Evolutionary conservation across 768 basidiomycete genomes (phyloP).

Genomic region (Tubosaeta sp.): DNA sequence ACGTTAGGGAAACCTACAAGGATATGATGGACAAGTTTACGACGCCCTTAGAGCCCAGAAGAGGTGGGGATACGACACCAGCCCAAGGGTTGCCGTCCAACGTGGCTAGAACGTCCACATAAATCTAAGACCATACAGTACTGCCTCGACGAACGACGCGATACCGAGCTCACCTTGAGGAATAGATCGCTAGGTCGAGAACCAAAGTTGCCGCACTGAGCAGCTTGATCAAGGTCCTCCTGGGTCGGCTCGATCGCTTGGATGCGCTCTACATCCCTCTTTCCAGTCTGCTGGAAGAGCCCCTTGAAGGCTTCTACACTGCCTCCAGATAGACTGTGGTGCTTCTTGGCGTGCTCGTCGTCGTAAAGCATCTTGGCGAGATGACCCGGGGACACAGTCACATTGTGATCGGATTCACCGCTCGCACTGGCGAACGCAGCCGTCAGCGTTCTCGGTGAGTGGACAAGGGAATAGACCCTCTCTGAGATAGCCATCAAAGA

Average conservation of each 20-base stretch:
- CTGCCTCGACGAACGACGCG: background rate
- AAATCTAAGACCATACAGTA: conserved; percentile 41
- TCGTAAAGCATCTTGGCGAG: conserved; percentile 41
- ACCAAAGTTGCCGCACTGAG: conserved; percentile 50
- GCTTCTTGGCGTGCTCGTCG: conserved; percentile 23
- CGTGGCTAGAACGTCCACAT: conserved; percentile 55
- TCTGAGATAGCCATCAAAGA: conserved; percentile 27
- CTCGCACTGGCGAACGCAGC: conserved; percentile 38
- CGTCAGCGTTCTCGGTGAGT: conserved; percentile 37
- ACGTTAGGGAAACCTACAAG: conserved; percentile 31
- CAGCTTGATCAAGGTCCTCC: conserved; percentile 45
- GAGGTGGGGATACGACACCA: conserved; percentile 55
- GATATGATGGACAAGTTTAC: conserved; percentile 61
- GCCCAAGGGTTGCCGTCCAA: conserved; percentile 52
- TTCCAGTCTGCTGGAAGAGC: conserved; percentile 16
- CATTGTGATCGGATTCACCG: conserved; percentile 9
- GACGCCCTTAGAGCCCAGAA: conserved; percentile 60
- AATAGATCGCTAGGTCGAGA: conserved; percentile 55
- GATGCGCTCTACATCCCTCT: conserved; percentile 17
- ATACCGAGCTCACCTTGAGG: conserved; percentile 42
- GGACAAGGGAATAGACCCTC: conserved; percentile 30
- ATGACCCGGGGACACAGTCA: conserved; percentile 26
- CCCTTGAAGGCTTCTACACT: conserved; percentile 15
- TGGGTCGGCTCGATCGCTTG: conserved; percentile 26
- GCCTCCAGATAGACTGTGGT: conserved; percentile 16